Base-by-base conservation (phyloP, 2,329 filamentous ascomycete genomes). In the Beauveria caledonica region DNA sequence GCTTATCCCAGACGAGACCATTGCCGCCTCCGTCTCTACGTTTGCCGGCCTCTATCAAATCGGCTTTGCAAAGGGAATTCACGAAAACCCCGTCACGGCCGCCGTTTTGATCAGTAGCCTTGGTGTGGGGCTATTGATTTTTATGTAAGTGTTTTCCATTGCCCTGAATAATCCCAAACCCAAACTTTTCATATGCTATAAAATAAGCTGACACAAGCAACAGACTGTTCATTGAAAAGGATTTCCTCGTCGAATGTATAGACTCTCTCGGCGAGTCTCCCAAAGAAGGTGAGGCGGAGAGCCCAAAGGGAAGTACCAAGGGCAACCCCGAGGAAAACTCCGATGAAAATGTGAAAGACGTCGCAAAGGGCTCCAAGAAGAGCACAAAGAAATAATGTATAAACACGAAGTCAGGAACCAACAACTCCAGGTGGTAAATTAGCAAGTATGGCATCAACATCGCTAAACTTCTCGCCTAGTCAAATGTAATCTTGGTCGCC, bases 401-500 rank as follows among this genome's bases (percentile, higher is more conserved):
- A 48, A 54, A 53, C 17, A 27, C 3, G 25, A 60, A 56, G 7
- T 17, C 33, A 51, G 21, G 17, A 51, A 51, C 33, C 21, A 50
- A 42, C 13, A 54, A 55, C 50, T 49, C 49, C 58, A 15, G 1
- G 53, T 60, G 39, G 33, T 49, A 25, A 45, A 58, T 50, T 33
- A 58, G 51, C n/a, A 58, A 44, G 23, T 33, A 51, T 53, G 46
- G 44, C 19, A 40, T 46, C 40, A 52, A 23, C 21, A 55, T 42
- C 17, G 50, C 33, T 29, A 19, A 56, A 57, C 17, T 21, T 42
- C 27, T 27, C 15, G 17, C 27, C 63, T 73, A 83, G 69, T 96
- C 91, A 77, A 97, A 97, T 51, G 86, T 92, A 71, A 97, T 96
- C 80, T 96, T 97, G 61, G 88, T 94, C 29, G 90, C 87, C 74